Conservation (phyloP, 495 filamentous ascomycete species). For the Penicillium canariense region DNA sequence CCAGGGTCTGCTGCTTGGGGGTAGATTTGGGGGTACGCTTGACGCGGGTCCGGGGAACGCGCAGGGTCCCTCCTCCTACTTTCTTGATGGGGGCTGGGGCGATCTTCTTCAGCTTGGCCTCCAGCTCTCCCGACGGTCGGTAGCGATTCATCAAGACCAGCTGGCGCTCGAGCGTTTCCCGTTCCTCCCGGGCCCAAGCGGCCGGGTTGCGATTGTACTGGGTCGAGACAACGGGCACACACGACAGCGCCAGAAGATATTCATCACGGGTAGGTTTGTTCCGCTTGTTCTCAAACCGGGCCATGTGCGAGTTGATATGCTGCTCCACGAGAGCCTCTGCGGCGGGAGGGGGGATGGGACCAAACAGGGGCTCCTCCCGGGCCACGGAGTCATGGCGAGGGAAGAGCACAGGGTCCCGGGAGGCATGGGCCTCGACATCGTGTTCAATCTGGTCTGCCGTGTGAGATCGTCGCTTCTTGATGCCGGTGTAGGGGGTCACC, state of each 20-base stretch:
- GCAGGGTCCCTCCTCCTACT: slow-evolving; percentile 24
- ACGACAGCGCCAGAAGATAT: slow-evolving; percentile 65
- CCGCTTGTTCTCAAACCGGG: slow-evolving; percentile 50
- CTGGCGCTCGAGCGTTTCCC: slow-evolving; percentile 54
- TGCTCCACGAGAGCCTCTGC: slow-evolving; percentile 58
- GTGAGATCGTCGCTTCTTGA: slow-evolving; percentile 48
- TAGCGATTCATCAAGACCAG: slow-evolving; percentile 45
- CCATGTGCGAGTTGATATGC: slow-evolving; percentile 64
- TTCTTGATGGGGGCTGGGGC: slow-evolving; percentile 44
- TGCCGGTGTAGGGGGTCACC: slow-evolving; percentile 62
- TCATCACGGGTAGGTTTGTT: slow-evolving; percentile 68
- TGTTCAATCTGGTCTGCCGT: slow-evolving; percentile 40
- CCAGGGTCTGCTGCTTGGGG: slow-evolving; percentile 46
- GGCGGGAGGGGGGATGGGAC: slow-evolving; percentile 42
- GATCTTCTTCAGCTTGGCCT: slow-evolving; percentile 46
- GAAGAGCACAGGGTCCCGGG: slow-evolving; percentile 61
- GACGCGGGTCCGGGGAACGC: slow-evolving; percentile 37
- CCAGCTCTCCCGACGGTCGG: slow-evolving; percentile 24
- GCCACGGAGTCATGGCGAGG: slow-evolving; percentile 46
- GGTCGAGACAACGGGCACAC: slow-evolving; percentile 61
- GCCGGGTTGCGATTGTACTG: slow-evolving; percentile 57
- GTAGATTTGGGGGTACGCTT: slow-evolving; percentile 49
- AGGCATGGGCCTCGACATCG: slow-evolving; percentile 31
- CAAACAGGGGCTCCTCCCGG: slow-evolving; percentile 55
- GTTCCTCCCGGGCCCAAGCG: slow-evolving; percentile 63